Percentiles rank a stretch among this genome's conserved stretches.
These are phyloP conservation scores for Ophiostoma populinum DNA, from an alignment of 2,329 filamentous ascomycete genomes.

Conservation along the genomic window DNA sequence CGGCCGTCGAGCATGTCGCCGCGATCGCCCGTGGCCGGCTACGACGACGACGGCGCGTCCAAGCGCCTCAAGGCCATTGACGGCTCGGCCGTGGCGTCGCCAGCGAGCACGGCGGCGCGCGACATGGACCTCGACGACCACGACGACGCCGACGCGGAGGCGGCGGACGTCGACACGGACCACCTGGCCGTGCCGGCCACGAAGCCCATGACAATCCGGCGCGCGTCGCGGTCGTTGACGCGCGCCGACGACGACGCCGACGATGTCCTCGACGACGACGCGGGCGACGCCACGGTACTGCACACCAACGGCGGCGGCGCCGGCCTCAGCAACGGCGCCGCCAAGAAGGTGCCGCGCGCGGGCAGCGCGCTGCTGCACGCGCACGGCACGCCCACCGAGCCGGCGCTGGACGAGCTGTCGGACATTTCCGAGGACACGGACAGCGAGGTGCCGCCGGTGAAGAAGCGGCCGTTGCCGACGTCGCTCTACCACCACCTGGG, in stretches of 20 bases:
- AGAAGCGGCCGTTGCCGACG: neutral
- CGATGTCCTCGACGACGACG: neutral
- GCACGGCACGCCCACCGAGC: constrained; percentile 29
- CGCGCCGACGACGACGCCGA: constrained; percentile 2
- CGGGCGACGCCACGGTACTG: constrained; percentile 3
- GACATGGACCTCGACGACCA: constrained; percentile 6
- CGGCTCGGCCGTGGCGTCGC: constrained; percentile 28
- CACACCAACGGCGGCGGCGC: neutral
- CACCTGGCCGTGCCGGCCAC: neutral
- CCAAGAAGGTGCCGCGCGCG: neutral
- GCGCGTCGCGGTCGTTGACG: constrained; percentile 2
- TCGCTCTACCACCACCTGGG: constrained; percentile 24
- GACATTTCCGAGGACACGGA: constrained; percentile 85
- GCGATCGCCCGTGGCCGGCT: constrained; percentile 27
- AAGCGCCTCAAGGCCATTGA: constrained; percentile 30
- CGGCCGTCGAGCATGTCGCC: constrained; percentile 32
- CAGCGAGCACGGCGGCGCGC: constrained; percentile 17
- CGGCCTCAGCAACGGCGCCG: constrained; percentile 8
- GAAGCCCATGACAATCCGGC: constrained; percentile 1
- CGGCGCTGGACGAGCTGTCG: constrained; percentile 38
- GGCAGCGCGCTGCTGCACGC: too few relatives aligned
- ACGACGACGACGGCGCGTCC: constrained; percentile 27
- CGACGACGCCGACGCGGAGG: neutral
- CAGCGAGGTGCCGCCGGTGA: constrained; percentile 53
- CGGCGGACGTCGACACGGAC: neutral